phyloP scores from a whole-genome alignment of 371 early-diverging fungal genomes.

The Syncephalastrum racemosum region DNA sequence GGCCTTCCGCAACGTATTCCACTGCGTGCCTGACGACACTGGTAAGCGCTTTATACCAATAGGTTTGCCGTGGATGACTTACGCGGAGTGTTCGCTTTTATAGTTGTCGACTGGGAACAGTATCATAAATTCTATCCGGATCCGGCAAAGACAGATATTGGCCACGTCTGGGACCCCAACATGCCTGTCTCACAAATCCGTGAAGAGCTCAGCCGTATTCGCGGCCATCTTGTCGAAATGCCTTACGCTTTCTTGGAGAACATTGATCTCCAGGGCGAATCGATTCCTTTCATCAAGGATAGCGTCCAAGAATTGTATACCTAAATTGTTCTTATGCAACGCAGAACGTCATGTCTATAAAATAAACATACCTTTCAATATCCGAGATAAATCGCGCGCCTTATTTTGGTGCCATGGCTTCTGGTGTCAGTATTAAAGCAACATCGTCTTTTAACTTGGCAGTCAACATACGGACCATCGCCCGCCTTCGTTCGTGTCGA shows the following conservation, averaged over 20 bases:
- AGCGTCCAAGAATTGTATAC: constrained; percentile 38
- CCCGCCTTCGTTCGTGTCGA: too few relatives aligned
- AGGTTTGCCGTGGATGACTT: neutral
- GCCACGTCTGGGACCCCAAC: constrained; percentile 38
- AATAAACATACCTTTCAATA: too few relatives aligned
- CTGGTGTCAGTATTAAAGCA: too few relatives aligned
- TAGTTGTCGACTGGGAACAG: constrained; percentile 62
- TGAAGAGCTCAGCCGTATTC: constrained; percentile 41
- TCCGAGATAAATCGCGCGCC: too few relatives aligned
- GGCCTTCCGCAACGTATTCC: constrained; percentile 70
- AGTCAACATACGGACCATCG: too few relatives aligned
- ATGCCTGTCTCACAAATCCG: constrained; percentile 41
- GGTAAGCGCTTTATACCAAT: constrained; percentile 17
- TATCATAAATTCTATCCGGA: constrained; percentile 62
- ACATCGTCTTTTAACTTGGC: too few relatives aligned
- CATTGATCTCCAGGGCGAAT: constrained; percentile 44
- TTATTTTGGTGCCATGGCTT: too few relatives aligned
- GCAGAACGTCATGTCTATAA: too few relatives aligned
- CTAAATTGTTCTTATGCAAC: constrained; percentile 11
- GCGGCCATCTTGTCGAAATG: constrained; percentile 74
- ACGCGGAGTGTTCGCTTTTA: too few relatives aligned
- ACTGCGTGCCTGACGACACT: constrained; percentile 76
- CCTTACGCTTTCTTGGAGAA: constrained; percentile 69
- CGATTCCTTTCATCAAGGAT: constrained; percentile 34
- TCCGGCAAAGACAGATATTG: constrained; percentile 32